These are phyloP conservation scores for Coemansia sp. DNA, from an alignment of 192 early-diverging fungal genomes.

Conservation along the genomic window DNA sequence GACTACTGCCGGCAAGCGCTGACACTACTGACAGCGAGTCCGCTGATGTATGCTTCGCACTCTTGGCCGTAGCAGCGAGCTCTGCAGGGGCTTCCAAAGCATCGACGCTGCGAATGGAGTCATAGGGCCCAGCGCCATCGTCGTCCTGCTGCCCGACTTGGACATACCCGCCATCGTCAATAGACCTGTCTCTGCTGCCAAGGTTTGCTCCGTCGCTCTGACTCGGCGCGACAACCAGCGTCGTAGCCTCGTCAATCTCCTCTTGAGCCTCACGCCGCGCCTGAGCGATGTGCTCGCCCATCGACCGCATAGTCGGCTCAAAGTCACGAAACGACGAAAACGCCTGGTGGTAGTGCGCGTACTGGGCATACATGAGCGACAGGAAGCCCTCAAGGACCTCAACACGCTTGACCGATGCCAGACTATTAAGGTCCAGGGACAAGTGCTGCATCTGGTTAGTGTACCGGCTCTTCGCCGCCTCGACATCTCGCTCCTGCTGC, in stretches of 20 bases:
- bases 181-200: constrained; percentile 5
- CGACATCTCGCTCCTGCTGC: constrained; percentile 57
- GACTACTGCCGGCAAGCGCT: not conserved
- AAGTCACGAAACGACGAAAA: constrained; percentile 78
- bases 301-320: constrained; percentile 79
- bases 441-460: constrained; percentile 64
- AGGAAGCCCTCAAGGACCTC: constrained; percentile 62
- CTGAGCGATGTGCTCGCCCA: constrained; percentile 49
- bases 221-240: constrained; percentile 22
- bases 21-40: not conserved
- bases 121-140: constrained; percentile 8
- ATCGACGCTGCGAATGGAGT: constrained; percentile 13
- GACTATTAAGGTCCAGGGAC: constrained; percentile 69
- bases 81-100: constrained; percentile 25
- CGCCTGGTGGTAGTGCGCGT: constrained; percentile 81
- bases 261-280: constrained; percentile 17
- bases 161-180: constrained; percentile 32
- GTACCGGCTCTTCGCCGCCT: constrained; percentile 63
- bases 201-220: not conserved
- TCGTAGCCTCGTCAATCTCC: constrained; percentile 17
- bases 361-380: constrained; percentile 82
- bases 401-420: constrained; percentile 75
- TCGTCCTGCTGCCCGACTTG: constrained; percentile 51
- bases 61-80: constrained; percentile 12
- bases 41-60: not conserved